Conservation (phyloP, 768 basidiomycete genomes). For the Naganishia antarctica region DNA sequence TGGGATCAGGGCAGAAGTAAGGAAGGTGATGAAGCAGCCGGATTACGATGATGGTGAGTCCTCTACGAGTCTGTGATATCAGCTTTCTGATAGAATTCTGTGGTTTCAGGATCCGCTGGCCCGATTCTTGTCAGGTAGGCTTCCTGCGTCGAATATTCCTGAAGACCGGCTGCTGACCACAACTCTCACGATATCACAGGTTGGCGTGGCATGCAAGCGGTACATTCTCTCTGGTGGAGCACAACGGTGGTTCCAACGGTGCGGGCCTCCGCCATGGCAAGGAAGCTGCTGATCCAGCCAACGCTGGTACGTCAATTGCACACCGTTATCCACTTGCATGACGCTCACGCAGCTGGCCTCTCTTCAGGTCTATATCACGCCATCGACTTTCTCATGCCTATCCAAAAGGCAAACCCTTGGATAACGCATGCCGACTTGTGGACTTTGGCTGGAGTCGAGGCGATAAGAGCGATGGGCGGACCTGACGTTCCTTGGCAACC, state of each 20-base stretch:
- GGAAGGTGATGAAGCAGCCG: conserved; percentile 45
- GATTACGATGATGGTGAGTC: conserved; percentile 45
- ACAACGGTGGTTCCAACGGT: conserved; percentile 47
- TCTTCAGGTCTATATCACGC: conserved; percentile 40
- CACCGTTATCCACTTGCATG: neutral
- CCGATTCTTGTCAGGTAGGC: conserved; percentile 47
- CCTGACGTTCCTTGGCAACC: conserved; percentile 48
- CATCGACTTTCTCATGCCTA: conserved; percentile 48
- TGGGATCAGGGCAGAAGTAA: conserved; percentile 42
- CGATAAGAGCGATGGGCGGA: conserved; percentile 46
- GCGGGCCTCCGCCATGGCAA: conserved; percentile 46
- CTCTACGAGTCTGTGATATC: neutral
- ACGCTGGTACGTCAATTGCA: conserved; percentile 31
- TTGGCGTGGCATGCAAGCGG: conserved; percentile 50
- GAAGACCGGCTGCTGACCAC: conserved; percentile 24
- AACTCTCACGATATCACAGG: conserved; percentile 27
- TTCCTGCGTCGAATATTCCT: neutral
- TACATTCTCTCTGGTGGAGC: conserved; percentile 46
- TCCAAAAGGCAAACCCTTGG: conserved; percentile 49
- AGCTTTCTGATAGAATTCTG: neutral
- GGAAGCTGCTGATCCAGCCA: conserved; percentile 45
- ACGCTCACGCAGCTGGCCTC: neutral
- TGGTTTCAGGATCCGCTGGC: conserved; percentile 37
- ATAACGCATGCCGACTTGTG: conserved; percentile 47
- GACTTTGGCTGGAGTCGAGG: conserved; percentile 48